These are phyloP conservation scores for Peniophora sp. DNA, from an alignment of 1,284 basidiomycete species.

Conservation along the genomic window DNA sequence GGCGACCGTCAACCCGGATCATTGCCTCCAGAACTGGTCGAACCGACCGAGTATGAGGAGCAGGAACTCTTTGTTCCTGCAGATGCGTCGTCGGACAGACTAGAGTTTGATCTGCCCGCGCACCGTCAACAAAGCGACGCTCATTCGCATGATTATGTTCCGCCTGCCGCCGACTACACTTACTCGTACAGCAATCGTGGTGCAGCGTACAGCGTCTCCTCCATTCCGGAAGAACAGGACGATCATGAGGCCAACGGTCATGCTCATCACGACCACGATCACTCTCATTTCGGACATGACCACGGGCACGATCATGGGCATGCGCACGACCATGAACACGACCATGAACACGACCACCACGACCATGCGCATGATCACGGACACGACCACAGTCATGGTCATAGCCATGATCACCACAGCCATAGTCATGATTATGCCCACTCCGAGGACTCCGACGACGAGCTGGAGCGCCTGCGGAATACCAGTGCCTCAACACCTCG, in stretches of 20 bases:
- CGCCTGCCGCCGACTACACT: slow-evolving; percentile 9
- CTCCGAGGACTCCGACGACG: slow-evolving; percentile 12
- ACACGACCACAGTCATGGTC: slow-evolving; percentile 13
- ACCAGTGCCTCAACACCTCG: slow-evolving; percentile 14
- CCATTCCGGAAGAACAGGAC: slow-evolving; percentile 14
- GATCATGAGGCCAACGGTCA: slow-evolving; percentile 11
- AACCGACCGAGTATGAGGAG: slow-evolving; percentile 45
- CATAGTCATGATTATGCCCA: slow-evolving; percentile 4
- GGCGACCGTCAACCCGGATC: slow-evolving; percentile 44
- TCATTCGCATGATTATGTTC: slow-evolving; percentile 24
- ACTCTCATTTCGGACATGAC: slow-evolving; percentile 2
- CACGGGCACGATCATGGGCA: slow-evolving; percentile 9
- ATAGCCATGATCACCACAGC: slow-evolving; percentile 7
- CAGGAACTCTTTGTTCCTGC: slow-evolving; percentile 67
- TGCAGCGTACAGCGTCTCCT: background rate
- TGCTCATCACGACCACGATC: slow-evolving; percentile 4
- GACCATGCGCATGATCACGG: slow-evolving; percentile 12
- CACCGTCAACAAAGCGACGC: slow-evolving; percentile 15
- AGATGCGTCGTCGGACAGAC: slow-evolving; percentile 27
- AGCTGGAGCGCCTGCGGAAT: slow-evolving; percentile 2
- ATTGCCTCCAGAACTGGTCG: slow-evolving; percentile 44
- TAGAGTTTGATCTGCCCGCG: background rate
- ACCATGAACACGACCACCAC: slow-evolving; percentile 16
- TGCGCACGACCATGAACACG: slow-evolving; percentile 10
- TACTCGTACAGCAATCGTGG: slow-evolving; percentile 11